Evolutionary conservation across 345 rosid genomes (phyloP), one percentile per base, ranked within the genome.

Genomic region (Schrenkiella parvula): DNA sequence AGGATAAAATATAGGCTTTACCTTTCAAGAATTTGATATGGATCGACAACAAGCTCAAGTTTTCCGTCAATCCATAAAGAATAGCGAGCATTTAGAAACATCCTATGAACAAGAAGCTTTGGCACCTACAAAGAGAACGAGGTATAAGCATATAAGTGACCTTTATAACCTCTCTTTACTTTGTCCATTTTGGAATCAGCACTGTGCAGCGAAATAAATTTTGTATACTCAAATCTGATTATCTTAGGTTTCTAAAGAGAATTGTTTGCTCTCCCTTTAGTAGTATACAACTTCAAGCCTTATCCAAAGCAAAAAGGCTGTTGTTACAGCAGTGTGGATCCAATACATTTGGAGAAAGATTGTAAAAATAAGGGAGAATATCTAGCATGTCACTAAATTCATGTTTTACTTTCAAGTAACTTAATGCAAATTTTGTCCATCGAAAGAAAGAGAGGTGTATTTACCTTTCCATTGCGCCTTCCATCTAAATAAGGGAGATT

Each of bases 1-100:
- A 29, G 1, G 26, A 50, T 14, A 4, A 51, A 32, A 31, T n/a
- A 18, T 44, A 44, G 61, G 43, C 66, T 42, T 68, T 77, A 89
- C 98, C 99, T 95, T 77, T 95, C 99, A 66, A 95, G 92, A 80
- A 95, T 92, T 80, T 90, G 99, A 82, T 88, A 83, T 29, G 99
- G 98, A 84, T 95, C 98, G 5, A 82, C 92, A 1, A 90, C 86
- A 66, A 95, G 95, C 84, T 95, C 96, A 70, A 92, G 97, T 73
- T 95, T 95, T 72, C 99, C 99, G 74, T 95, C 99, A 66, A 95
- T 84, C 99, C 98, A 95, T 50, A 95, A 31, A 52, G 99, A 95
- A 80, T 80, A 92, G 58, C 92, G 95, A 54, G 95, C 88, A 84
- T 87, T 92, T 4, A 97, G 99, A 79, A 95, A 95, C 74, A 95